phyloP scores from a whole-genome alignment of 768 basidiomycete species.

The Lactifluus volemus region DNA sequence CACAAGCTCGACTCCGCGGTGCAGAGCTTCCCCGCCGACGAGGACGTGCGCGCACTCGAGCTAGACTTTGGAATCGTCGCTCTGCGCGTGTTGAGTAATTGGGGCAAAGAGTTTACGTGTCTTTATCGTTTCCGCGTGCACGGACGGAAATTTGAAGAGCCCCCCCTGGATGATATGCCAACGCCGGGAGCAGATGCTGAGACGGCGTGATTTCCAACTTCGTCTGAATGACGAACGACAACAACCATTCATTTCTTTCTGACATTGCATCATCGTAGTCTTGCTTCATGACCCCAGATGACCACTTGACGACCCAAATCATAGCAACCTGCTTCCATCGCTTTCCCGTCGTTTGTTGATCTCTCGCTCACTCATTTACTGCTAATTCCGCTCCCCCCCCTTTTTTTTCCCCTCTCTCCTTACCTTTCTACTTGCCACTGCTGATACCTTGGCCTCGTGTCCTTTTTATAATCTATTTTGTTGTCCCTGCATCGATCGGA shows the following conservation, averaged over 20 bases:
- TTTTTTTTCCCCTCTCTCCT: neutral
- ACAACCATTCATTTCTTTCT: neutral
- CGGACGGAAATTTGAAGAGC: constrained; percentile 38
- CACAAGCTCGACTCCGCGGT: constrained; percentile 28
- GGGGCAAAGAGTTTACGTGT: constrained; percentile 85
- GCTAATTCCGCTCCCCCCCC: neutral
- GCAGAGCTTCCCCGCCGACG: constrained; percentile 41
- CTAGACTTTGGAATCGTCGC: constrained; percentile 84
- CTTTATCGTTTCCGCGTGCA: constrained; percentile 81
- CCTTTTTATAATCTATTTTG: constrained; percentile 19
- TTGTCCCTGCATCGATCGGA: neutral
- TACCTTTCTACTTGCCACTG: neutral
- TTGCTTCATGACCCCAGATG: constrained; percentile 2
- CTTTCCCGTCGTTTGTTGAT: neutral
- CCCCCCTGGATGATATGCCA: neutral
- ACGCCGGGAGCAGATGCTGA: neutral
- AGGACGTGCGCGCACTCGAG: constrained; percentile 56
- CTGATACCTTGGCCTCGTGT: constrained; percentile 1
- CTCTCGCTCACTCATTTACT: neutral
- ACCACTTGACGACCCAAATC: constrained; percentile 1
- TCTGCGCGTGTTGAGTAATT: constrained; percentile 74
- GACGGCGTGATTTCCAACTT: neutral
- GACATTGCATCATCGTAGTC: neutral
- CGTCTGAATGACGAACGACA: neutral
- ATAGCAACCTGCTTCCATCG: neutral